Evolutionary conservation across 2,329 filamentous ascomycete species (phyloP).

Genomic region (Aspergillus sp.): DNA sequence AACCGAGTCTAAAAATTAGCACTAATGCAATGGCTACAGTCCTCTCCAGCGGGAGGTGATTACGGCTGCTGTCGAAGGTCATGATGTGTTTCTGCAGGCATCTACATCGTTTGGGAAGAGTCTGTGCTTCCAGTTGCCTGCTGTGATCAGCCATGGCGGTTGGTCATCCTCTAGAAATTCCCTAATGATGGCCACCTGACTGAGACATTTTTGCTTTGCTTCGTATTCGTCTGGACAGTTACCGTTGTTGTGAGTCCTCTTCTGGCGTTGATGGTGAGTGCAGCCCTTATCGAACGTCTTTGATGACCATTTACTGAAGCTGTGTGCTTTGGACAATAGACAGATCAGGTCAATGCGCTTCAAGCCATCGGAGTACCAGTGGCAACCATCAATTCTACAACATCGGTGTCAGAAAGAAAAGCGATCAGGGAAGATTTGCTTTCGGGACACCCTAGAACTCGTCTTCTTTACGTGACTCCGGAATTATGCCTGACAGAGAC

Average conservation of each 20-base stretch:
- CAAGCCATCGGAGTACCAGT: conserved; percentile 70
- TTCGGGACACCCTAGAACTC: conserved; percentile 76
- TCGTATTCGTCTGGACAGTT: conserved; percentile 47
- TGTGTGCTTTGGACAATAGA: conserved; percentile 43
- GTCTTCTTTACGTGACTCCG: conserved; percentile 88
- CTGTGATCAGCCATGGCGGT: conserved; percentile 83
- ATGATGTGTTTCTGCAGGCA: conserved; percentile 92
- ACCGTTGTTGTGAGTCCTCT: conserved; percentile 88
- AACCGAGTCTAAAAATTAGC: not conserved
- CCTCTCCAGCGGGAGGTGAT: conserved; percentile 87
- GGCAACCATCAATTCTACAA: conserved; percentile 82
- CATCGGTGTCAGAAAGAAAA: conserved; percentile 58
- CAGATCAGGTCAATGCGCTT: conserved; percentile 85
- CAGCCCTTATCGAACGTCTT: not conserved
- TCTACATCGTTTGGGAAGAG: conserved; percentile 76
- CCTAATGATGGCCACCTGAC: conserved; percentile 1
- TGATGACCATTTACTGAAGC: not conserved
- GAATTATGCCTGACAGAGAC: conserved; percentile 74
- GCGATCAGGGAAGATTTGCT: conserved; percentile 75
- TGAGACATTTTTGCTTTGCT: conserved; percentile 1
- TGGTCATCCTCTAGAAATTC: conserved; percentile 32
- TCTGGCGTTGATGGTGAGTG: conserved; percentile 74
- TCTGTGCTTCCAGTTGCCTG: conserved; percentile 86
- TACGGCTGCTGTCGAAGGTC: conserved; percentile 68
- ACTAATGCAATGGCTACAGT: conserved; percentile 38